phyloP scores from a whole-genome alignment of 208 protist species.

The Leishmania tropica region DNA sequence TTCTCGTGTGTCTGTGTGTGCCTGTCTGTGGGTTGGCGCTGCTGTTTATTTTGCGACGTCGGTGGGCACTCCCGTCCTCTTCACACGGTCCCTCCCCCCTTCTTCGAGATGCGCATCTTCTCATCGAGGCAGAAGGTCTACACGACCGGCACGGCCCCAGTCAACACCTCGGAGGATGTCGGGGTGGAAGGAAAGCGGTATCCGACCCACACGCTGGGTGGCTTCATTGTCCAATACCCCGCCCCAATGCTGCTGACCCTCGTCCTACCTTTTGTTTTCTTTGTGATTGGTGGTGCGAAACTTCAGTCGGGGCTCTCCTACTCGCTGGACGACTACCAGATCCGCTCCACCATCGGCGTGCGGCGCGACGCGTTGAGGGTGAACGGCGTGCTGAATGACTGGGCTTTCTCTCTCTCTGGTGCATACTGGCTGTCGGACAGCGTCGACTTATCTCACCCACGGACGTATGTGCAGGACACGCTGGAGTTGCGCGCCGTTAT shows the following conservation, averaged over 20 bases:
- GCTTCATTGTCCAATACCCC: constrained; percentile 27
- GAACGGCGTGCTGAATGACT: constrained; percentile 22
- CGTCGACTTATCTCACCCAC: constrained; percentile 17
- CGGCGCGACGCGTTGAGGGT: constrained; percentile 20
- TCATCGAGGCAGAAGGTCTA: constrained; percentile 37
- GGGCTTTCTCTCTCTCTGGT: constrained; percentile 23
- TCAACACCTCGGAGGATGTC: constrained; percentile 38
- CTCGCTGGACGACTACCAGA: constrained; percentile 48
- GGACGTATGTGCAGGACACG: constrained; percentile 24
- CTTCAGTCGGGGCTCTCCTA: constrained; percentile 22
- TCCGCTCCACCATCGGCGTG: constrained; percentile 24
- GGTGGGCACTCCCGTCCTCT: not conserved
- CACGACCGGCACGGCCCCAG: constrained; percentile 35
- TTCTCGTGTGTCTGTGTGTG: not conserved
- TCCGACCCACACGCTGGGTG: constrained; percentile 34
- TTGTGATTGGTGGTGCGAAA: constrained; percentile 35
- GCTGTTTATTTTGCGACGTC: not conserved
- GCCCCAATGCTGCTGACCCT: constrained; percentile 29
- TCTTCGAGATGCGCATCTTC: constrained; percentile 1
- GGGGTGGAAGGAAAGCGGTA: constrained; percentile 53
- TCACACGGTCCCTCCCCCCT: not conserved
- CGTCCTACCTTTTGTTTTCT: constrained; percentile 37
- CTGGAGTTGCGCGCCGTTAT: constrained; percentile 35
- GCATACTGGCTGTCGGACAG: not conserved
- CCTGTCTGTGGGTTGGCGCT: not conserved